These are phyloP conservation scores for Oryza coarctata DNA, from an alignment of 176 grass and related monocot genomes.

Conservation along the genomic window DNA sequence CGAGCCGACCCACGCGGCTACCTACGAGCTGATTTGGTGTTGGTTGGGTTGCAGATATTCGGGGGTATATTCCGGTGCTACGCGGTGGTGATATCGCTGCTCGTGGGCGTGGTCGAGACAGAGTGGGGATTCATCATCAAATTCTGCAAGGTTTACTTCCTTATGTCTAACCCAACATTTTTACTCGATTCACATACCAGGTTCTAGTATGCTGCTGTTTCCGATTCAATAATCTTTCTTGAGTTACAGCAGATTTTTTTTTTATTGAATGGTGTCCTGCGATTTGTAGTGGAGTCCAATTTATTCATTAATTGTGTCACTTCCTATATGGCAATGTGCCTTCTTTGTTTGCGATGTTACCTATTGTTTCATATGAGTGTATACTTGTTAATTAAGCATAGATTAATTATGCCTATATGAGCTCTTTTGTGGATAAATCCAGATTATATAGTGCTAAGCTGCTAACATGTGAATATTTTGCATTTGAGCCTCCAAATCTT, in stretches of 20 bases:
- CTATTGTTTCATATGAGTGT: background rate
- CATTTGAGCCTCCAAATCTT: background rate
- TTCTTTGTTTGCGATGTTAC: background rate
- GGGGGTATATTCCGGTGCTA: constrained; percentile 92
- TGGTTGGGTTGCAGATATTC: constrained; percentile 53
- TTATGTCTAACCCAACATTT: background rate
- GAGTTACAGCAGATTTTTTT: background rate
- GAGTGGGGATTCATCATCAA: constrained; percentile 78
- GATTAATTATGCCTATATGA: background rate
- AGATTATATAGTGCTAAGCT: background rate
- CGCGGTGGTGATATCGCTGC: constrained; percentile 68
- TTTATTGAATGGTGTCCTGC: background rate
- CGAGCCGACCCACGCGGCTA: too few species aligned
- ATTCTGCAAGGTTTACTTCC: constrained; percentile 46
- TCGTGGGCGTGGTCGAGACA: constrained; percentile 75
- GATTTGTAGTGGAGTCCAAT: background rate
- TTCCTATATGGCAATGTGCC: background rate
- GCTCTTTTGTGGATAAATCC: background rate
- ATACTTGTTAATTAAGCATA: background rate
- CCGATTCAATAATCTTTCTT: background rate
- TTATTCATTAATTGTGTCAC: background rate
- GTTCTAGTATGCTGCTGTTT: background rate
- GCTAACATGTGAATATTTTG: background rate
- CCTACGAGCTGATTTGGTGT: constrained; percentile 7
- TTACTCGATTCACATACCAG: background rate